Evolutionary conservation across 345 rosid genomes (phyloP), one percentile per base, ranked within the genome.

Genomic region (Corchorus capsularis): DNA sequence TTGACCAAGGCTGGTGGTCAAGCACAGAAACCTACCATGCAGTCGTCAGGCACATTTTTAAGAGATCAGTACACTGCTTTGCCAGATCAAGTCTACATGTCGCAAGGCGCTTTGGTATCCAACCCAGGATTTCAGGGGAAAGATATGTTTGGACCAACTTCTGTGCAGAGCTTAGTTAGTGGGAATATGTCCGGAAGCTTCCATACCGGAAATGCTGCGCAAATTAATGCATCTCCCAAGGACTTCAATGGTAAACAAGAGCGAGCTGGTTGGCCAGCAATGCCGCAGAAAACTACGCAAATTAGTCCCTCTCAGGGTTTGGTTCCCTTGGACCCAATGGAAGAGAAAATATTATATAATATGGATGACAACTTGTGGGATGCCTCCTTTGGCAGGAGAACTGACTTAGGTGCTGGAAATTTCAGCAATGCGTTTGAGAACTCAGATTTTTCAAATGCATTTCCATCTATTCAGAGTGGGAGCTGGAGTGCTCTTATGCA

Each of bases 401-500:
- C 81, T 45, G 85, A 79, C 64, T 17, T 83, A 54, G 86, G 80
- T 75, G 65, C 88, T 54, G 89, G 88, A 82, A 89, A 87, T 11
- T 80, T 82, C 47, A 83, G 80, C 65, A 87, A 77, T 81, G 41
- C 78, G 49, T 62, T 81, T 67, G 94, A 82, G 60, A 72, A 69
- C 46, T 55, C 77, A 52, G 90, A 85, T 75, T 56, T 82, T 71
- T 79, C 85, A n/a, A 81, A 86, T 70, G 68, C 93, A 50, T 80
- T 84, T 74, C 85, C 94, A 59, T 88, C 94, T 37, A 56, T 90
- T 55, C 93, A 87, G 73, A 90, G 93, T 87, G 98, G 98, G 76
- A 91, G 97, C 79, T 93, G 97, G 98, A 93, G 98, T 81, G 97
- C 98, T 72, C 94, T 93, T 32, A 91, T 93, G 97, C 98, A 93